Conservation (phyloP, 2,329 filamentous ascomycete genomes). For the Orbilia javanica region DNA sequence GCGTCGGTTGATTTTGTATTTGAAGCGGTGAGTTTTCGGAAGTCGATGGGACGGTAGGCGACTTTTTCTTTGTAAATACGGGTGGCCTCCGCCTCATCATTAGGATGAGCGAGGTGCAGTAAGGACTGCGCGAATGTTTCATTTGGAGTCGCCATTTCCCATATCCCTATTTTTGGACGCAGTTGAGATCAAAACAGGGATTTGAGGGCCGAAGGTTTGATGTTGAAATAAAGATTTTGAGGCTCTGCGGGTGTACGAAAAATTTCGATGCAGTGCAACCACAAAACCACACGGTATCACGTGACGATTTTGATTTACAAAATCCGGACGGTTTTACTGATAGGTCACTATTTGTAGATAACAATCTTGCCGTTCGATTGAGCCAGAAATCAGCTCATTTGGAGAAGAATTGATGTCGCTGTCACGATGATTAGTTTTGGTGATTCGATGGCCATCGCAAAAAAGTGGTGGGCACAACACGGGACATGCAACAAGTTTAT, state of each 20-base stretch:
- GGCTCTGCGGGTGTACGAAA: slow-evolving; percentile 8
- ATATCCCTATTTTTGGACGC: not conserved
- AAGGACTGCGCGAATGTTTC: slow-evolving; percentile 72
- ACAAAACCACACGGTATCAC: not conserved
- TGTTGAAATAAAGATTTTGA: slow-evolving; percentile 12
- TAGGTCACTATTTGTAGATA: not conserved
- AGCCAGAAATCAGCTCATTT: not conserved
- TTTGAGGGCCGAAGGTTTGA: not conserved
- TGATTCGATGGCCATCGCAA: not conserved
- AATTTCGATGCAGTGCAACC: not conserved
- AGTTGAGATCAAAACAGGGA: not conserved
- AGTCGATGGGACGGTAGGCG: slow-evolving; percentile 69
- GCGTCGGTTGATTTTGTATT: slow-evolving; percentile 66
- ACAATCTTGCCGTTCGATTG: not conserved
- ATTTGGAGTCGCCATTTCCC: slow-evolving; percentile 24
- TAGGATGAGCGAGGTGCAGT: slow-evolving; percentile 82
- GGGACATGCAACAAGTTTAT: not conserved
- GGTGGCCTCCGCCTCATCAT: slow-evolving; percentile 72
- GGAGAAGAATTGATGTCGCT: not conserved
- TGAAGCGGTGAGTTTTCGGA: slow-evolving; percentile 68
- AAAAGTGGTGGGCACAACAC: not conserved
- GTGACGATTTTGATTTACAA: not conserved
- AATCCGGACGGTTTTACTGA: not conserved
- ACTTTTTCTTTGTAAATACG: slow-evolving; percentile 71
- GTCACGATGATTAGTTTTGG: not conserved